Evolutionary conservation across 306 rosid genomes (phyloP).

Genomic region (Prunus armeniaca): DNA sequence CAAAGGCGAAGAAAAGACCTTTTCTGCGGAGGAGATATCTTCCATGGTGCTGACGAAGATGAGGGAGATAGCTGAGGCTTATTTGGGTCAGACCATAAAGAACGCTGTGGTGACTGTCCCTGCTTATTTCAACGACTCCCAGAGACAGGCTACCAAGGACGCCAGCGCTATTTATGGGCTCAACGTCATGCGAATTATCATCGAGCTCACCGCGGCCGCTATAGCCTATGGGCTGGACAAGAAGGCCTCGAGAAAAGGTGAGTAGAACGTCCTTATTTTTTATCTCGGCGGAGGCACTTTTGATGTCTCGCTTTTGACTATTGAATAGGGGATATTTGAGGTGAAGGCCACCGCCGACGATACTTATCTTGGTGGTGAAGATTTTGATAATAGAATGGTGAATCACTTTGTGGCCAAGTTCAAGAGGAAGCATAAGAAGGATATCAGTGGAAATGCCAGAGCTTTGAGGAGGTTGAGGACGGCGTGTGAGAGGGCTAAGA

Average conservation of each 20-base stretch:
- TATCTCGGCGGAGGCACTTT: conserved; percentile 80
- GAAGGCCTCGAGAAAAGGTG: conserved; percentile 62
- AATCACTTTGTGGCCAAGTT: conserved; percentile 73
- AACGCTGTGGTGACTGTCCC: conserved; percentile 81
- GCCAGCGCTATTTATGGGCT: conserved; percentile 63
- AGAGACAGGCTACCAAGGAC: conserved; percentile 82
- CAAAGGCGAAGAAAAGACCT: conserved; percentile 69
- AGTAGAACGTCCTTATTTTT: conserved; percentile 72
- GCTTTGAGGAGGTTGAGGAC: conserved; percentile 79
- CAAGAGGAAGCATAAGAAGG: conserved; percentile 67
- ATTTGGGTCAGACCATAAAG: conserved; percentile 49
- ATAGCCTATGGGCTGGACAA: conserved; percentile 83
- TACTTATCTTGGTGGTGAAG: conserved; percentile 84
- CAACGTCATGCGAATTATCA: conserved; percentile 71
- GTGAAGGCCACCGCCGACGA: conserved; percentile 87
- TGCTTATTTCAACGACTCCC: conserved; percentile 84
- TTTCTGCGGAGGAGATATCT: conserved; percentile 67
- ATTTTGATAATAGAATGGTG: conserved; percentile 77
- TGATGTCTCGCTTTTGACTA: conserved; percentile 65
- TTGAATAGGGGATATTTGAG: conserved; percentile 81
- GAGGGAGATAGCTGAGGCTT: conserved; percentile 69
- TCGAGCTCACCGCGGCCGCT: conserved; percentile 83
- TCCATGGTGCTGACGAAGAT: conserved; percentile 74
- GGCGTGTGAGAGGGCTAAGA: conserved; percentile 73
- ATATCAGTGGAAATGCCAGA: conserved; percentile 62